Percentiles rank a stretch among this genome's conserved stretches.
phyloP scores from a whole-genome alignment of 805 yeast genomes.

The Maudiozyma bulderi region DNA sequence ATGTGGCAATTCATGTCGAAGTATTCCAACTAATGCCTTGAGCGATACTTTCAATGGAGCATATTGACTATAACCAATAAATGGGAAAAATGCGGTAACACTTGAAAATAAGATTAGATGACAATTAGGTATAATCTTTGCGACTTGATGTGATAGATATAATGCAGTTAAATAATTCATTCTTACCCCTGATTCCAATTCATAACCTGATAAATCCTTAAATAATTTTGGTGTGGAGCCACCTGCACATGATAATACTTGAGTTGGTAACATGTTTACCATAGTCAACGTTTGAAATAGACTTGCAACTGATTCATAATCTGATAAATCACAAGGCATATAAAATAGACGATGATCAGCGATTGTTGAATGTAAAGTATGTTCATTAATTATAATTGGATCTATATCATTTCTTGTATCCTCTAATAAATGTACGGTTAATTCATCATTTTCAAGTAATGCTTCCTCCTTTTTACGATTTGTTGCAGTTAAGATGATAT shows the following conservation, averaged over 20 bases:
- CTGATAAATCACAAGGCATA: slow-evolving; percentile 56
- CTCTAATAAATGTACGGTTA: not conserved
- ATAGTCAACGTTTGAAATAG: slow-evolving; percentile 17
- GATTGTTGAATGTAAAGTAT: not conserved
- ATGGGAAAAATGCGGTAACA: slow-evolving; percentile 72
- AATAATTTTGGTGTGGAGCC: slow-evolving; percentile 72
- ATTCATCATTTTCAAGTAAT: slow-evolving; percentile 7
- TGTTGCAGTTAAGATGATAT: slow-evolving; percentile 24
- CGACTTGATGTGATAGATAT: slow-evolving; percentile 57
- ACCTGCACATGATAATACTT: slow-evolving; percentile 82
- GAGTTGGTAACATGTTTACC: slow-evolving; percentile 46
- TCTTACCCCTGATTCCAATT: slow-evolving; percentile 51
- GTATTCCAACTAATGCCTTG: slow-evolving; percentile 58
- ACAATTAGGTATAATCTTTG: slow-evolving; percentile 33
- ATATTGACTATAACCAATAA: slow-evolving; percentile 85
- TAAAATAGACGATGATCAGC: slow-evolving; percentile 31
- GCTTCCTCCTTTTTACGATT: not conserved
- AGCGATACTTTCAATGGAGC: slow-evolving; percentile 85
- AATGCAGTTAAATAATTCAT: slow-evolving; percentile 68
- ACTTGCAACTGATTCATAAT: slow-evolving; percentile 38
- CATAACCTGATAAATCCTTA: slow-evolving; percentile 49
- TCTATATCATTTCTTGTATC: not conserved
- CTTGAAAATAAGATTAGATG: slow-evolving; percentile 63
- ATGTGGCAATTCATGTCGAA: slow-evolving; percentile 78
- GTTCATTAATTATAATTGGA: not conserved